A percentile compares a stretch with the other conserved stretches of the same genome.
Conservation (phyloP, 257 asterid species). For the Solanum sejunctum region DNA sequence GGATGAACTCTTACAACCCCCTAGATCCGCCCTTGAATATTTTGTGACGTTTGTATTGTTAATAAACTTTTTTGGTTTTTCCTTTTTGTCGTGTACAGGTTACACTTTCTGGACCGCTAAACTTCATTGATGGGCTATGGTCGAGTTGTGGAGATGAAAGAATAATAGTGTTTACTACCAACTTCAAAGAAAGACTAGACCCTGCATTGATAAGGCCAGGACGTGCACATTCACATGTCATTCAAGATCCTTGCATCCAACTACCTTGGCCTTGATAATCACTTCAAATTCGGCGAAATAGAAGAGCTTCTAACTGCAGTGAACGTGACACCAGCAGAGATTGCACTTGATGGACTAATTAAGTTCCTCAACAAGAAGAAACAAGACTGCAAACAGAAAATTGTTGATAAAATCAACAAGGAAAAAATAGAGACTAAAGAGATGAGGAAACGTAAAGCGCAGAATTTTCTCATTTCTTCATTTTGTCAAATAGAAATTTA, state of each 20-base stretch:
- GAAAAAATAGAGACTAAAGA: neutral
- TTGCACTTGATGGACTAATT: slow-evolving; percentile 4
- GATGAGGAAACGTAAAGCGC: neutral
- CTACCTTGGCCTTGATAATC: slow-evolving; percentile 13
- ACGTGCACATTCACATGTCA: slow-evolving; percentile 29
- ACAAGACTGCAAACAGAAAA: neutral
- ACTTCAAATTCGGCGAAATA: neutral
- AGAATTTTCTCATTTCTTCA: neutral
- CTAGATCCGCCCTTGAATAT: no score
- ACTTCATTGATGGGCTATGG: slow-evolving; percentile 32
- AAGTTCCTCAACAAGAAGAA: slow-evolving; percentile 3
- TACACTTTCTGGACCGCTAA: slow-evolving; percentile 19
- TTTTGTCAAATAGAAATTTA: neutral
- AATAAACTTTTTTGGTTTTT: neutral
- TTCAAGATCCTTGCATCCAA: slow-evolving; percentile 21
- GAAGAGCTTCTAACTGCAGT: slow-evolving; percentile 10
- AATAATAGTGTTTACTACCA: slow-evolving; percentile 22
- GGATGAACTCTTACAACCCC: no score
- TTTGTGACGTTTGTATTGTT: no score
- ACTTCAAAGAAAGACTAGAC: slow-evolving; percentile 23
- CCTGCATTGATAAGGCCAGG: slow-evolving; percentile 32
- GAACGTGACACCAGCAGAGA: slow-evolving; percentile 17
- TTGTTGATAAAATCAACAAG: neutral
- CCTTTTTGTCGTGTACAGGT: neutral
- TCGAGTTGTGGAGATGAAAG: slow-evolving; percentile 31